These are phyloP conservation scores for Scleromitrula shiraiana DNA, from an alignment of 2,329 filamentous ascomycete species.

Conservation along the genomic window DNA sequence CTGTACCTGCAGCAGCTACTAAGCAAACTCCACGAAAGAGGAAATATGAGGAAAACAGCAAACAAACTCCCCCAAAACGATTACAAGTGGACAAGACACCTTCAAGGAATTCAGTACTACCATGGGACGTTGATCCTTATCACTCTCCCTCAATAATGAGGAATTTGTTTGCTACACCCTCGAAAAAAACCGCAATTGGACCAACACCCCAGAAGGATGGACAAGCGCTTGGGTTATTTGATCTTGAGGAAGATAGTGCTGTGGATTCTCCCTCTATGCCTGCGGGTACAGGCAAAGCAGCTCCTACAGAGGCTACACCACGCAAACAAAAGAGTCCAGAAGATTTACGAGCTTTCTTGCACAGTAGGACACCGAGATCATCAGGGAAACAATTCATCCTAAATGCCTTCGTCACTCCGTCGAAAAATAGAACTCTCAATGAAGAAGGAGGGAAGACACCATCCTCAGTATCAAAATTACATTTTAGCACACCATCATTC, in stretches of 20 bases:
- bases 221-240: slow-evolving; percentile 68
- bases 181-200: slow-evolving; percentile 54
- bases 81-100: slow-evolving; percentile 39
- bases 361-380: slow-evolving; percentile 37
- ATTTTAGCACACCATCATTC: slow-evolving; percentile 65
- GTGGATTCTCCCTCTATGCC: slow-evolving; percentile 33
- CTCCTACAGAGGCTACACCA: slow-evolving; percentile 34
- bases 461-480: slow-evolving; percentile 44
- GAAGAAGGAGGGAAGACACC: slow-evolving; percentile 36
- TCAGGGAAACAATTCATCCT: slow-evolving; percentile 53
- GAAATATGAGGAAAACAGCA: slow-evolving; percentile 30
- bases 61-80: slow-evolving; percentile 46
- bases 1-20: slow-evolving; percentile 21
- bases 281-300: slow-evolving; percentile 1
- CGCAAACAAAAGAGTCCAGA: slow-evolving; percentile 16
- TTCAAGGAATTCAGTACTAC: slow-evolving; percentile 31
- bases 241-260: slow-evolving; percentile 46
- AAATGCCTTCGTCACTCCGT: slow-evolving; percentile 58
- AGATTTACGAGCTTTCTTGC: slow-evolving; percentile 10
- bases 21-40: slow-evolving; percentile 31
- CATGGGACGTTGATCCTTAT: slow-evolving; percentile 37
- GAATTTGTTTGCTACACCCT: slow-evolving; percentile 49
- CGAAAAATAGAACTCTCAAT: slow-evolving; percentile 41
- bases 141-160: slow-evolving; percentile 49
- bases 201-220: slow-evolving; percentile 77